A percentile compares a stretch with the other conserved stretches of the same genome.
phyloP scores from a whole-genome alignment of 768 basidiomycete genomes.

The Glaciozyma antarctica region DNA sequence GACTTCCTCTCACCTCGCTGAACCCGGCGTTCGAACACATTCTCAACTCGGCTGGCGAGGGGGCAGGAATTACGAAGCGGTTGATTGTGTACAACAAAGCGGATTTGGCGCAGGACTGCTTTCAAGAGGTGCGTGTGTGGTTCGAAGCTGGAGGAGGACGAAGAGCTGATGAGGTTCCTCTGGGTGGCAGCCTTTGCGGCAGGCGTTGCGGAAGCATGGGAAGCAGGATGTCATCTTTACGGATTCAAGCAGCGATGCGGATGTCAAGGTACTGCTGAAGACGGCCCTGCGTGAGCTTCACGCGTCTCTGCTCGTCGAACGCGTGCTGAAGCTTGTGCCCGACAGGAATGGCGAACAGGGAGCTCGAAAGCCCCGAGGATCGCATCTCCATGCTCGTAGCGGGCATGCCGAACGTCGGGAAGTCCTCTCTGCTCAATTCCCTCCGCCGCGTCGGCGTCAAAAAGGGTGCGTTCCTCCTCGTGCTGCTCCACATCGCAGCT shows the following conservation, averaged over 20 bases:
- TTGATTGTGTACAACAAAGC: constrained; percentile 87
- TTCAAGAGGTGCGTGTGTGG: constrained; percentile 57
- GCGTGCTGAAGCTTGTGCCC: not conserved
- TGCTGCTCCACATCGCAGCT: too few species aligned
- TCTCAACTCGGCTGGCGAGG: constrained; percentile 30
- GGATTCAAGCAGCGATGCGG: constrained; percentile 38
- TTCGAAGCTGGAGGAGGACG: not conserved
- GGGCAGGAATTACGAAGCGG: constrained; percentile 57
- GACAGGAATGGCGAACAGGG: constrained; percentile 18
- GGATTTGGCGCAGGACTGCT: constrained; percentile 81
- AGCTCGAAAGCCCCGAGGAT: constrained; percentile 25
- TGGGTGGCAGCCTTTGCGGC: constrained; percentile 38
- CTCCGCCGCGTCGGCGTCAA: constrained; percentile 75
- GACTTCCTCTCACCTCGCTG: constrained; percentile 86
- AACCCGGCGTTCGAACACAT: constrained; percentile 74
- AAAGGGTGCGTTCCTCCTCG: constrained; percentile 55
- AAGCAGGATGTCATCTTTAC: constrained; percentile 42
- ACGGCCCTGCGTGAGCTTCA: constrained; percentile 41
- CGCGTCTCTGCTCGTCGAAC: not conserved
- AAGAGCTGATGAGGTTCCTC: not conserved
- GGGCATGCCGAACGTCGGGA: constrained; percentile 98
- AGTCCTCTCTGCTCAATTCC: constrained; percentile 86
- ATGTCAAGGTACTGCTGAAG: constrained; percentile 38
- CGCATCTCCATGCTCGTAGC: constrained; percentile 61
- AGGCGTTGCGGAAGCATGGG: constrained; percentile 39